Evolutionary conservation across 2,329 filamentous ascomycete genomes (phyloP).

Genomic region (Apiospora phragmitis): DNA sequence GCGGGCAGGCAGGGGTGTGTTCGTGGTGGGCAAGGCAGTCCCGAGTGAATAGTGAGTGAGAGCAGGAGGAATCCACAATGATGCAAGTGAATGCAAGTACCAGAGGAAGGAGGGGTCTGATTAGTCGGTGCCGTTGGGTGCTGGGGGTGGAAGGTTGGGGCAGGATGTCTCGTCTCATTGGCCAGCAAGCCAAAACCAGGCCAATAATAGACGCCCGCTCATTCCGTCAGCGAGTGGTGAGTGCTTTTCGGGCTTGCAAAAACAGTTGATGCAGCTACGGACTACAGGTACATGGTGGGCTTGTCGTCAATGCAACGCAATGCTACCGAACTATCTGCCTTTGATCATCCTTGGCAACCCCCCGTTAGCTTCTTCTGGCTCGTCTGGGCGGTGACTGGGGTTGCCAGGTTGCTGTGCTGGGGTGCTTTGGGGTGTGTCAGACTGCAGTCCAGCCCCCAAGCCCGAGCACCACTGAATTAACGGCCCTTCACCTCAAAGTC

Average conservation of each 20-base stretch:
- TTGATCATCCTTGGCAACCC: neutral
- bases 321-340: neutral
- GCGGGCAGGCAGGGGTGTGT: neutral
- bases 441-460: neutral
- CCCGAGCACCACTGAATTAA: neutral
- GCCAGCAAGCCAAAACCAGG: neutral
- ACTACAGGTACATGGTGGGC: neutral
- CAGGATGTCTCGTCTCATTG: constrained; percentile 1
- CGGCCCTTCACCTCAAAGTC: neutral
- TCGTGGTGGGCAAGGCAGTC: neutral
- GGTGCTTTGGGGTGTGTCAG: too few species aligned
- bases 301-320: constrained; percentile 8
- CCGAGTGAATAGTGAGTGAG: neutral
- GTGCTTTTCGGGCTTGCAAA: too few species aligned
- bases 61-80: neutral
- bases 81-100: constrained; percentile 5
- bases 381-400: neutral
- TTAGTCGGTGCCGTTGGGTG: neutral
- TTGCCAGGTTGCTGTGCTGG: too few species aligned
- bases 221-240: neutral
- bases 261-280: neutral
- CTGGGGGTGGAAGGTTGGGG: neutral
- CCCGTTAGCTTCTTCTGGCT: neutral
- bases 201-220: neutral
- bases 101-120: neutral